These are phyloP conservation scores for Alternaria panax DNA, from an alignment of 2,329 filamentous ascomycete genomes.

Conservation along the genomic window DNA sequence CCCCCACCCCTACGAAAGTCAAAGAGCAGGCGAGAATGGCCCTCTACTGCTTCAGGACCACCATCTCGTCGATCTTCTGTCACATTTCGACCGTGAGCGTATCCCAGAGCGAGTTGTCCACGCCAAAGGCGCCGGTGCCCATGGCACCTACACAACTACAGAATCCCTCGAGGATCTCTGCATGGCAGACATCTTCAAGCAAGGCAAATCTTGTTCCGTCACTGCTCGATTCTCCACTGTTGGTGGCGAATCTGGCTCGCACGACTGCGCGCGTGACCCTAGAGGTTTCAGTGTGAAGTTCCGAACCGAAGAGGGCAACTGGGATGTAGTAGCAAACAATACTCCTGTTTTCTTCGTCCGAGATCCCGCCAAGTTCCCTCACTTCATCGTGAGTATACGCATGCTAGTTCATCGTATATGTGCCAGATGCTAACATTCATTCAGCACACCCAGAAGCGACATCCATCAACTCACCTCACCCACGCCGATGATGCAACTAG, in stretches of 20 bases:
- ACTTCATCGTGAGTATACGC: conserved; percentile 61
- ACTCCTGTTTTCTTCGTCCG: conserved; percentile 79
- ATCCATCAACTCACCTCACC: conserved; percentile 73
- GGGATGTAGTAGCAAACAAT: conserved; percentile 76
- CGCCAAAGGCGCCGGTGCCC: conserved; percentile 59
- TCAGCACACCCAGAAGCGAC: conserved; percentile 73
- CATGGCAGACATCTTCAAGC: conserved; percentile 58
- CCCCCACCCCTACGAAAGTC: conserved; percentile 65
- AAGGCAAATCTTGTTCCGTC: conserved; percentile 73
- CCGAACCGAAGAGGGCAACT: conserved; percentile 76
- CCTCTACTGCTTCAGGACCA: conserved; percentile 64
- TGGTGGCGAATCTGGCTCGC: conserved; percentile 74
- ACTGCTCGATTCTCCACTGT: conserved; percentile 78
- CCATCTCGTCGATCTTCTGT: conserved; percentile 59
- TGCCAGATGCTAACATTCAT: background rate
- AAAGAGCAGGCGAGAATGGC: conserved; percentile 65
- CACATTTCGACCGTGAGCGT: conserved; percentile 60
- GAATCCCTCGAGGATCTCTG: conserved; percentile 56
- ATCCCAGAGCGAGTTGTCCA: conserved; percentile 61
- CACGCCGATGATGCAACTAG: conserved; percentile 70
- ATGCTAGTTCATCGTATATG: too few relatives aligned
- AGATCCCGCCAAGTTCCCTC: conserved; percentile 71
- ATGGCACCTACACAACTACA: conserved; percentile 58
- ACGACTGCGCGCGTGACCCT: conserved; percentile 75
- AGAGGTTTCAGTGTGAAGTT: conserved; percentile 78